Evolutionary conservation across 805 yeast species (phyloP).

Genomic region (Lipomyces mesembrius): DNA sequence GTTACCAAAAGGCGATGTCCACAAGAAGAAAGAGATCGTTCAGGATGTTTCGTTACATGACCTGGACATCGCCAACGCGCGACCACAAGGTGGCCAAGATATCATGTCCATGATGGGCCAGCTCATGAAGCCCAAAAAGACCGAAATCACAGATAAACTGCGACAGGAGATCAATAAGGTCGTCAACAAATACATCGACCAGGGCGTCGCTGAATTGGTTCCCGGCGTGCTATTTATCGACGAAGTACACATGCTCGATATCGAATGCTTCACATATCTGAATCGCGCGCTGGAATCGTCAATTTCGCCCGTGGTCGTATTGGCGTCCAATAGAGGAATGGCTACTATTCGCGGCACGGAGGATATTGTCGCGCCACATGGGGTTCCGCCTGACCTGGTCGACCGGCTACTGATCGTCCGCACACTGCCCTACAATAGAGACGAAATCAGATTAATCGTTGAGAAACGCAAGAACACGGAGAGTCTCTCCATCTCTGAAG

Average conservation of each 20-base stretch:
- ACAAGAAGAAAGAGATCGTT: constrained; percentile 95
- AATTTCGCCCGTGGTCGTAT: constrained; percentile 91
- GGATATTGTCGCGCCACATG: constrained; percentile 87
- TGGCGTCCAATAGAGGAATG: constrained; percentile 95
- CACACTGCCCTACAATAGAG: constrained; percentile 84
- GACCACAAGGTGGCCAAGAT: constrained; percentile 97
- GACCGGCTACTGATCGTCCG: constrained; percentile 91
- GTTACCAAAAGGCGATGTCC: constrained; percentile 97
- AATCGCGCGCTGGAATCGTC: constrained; percentile 91
- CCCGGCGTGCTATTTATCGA: constrained; percentile 98
- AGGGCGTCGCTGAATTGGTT: constrained; percentile 95
- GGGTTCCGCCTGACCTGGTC: constrained; percentile 91
- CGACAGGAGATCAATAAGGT: constrained; percentile 93
- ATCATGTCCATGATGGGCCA: constrained; percentile 97
- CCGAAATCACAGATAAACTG: constrained; percentile 95
- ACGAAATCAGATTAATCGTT: constrained; percentile 81
- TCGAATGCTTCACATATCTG: constrained; percentile 93
- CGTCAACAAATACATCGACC: constrained; percentile 93
- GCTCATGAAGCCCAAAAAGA: constrained; percentile 90
- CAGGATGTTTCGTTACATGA: constrained; percentile 98
- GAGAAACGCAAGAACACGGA: constrained; percentile 83
- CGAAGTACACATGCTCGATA: constrained; percentile 97
- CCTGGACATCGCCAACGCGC: constrained; percentile 92
- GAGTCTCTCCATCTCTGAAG: constrained; percentile 63
- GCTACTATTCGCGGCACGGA: constrained; percentile 89